Evolutionary conservation across 371 early-diverging fungal genomes (phyloP).

Genomic region (Mortierella sp.): DNA sequence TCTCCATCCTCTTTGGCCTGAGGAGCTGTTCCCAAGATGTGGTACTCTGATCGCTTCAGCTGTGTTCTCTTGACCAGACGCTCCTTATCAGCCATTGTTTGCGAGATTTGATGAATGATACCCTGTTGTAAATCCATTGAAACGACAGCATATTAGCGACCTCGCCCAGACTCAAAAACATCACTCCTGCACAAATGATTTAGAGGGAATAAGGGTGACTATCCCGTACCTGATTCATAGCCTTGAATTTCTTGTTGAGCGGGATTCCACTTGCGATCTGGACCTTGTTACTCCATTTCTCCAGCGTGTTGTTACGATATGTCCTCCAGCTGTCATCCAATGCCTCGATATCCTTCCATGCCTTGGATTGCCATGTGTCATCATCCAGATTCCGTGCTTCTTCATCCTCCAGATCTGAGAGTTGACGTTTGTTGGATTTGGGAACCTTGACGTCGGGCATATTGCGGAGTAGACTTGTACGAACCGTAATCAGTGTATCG

Average conservation of each 20-base stretch:
- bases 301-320: constrained; percentile 86
- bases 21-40: constrained; percentile 60
- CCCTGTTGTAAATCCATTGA: no score
- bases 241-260: constrained; percentile 90
- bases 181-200: no score
- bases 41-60: constrained; percentile 77
- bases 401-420: constrained; percentile 45
- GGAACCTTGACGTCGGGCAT: constrained; percentile 38
- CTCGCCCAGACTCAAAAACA: no score
- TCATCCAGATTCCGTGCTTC: constrained; percentile 59
- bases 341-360: constrained; percentile 72
- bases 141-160: no score
- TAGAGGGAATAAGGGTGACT: no score
- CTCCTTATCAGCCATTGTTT: constrained; percentile 75
- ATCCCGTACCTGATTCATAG: constrained; percentile 83
- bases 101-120: constrained; percentile 82
- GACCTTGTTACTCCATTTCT: constrained; percentile 94
- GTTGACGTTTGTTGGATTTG: constrained; percentile 49
- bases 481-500: constrained; percentile 43
- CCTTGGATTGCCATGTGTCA: constrained; percentile 62
- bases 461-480: constrained; percentile 49
- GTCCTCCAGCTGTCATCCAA: constrained; percentile 68
- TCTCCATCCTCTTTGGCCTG: constrained; percentile 38
- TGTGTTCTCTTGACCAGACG: constrained; percentile 88
- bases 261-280: constrained; percentile 78